These are phyloP conservation scores for Pisolithus sp. DNA, from an alignment of 768 basidiomycete genomes.

Conservation along the genomic window DNA sequence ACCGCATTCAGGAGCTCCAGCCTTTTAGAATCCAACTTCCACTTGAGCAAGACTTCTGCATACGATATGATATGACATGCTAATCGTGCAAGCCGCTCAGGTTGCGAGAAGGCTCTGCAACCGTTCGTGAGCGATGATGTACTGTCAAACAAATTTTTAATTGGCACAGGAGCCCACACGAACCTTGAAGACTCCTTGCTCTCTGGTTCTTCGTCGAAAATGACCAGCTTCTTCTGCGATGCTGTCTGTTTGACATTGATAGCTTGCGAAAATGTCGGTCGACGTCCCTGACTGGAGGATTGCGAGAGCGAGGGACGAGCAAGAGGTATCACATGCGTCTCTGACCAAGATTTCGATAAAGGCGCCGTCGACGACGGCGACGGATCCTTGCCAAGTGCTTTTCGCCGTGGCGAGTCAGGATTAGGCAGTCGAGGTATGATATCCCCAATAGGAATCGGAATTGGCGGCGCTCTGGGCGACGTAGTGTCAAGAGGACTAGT, in stretches of 20 bases:
- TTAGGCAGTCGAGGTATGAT: conserved; percentile 16
- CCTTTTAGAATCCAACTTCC: conserved; percentile 66
- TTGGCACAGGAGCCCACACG: neutral
- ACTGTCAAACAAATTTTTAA: neutral
- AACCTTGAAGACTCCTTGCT: conserved; percentile 11
- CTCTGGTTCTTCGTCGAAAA: conserved; percentile 23
- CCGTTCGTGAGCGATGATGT: neutral
- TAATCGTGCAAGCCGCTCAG: conserved; percentile 35
- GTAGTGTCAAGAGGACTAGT: conserved; percentile 31
- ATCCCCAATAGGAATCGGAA: conserved; percentile 20
- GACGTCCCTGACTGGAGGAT: conserved; percentile 34
- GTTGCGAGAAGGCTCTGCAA: conserved; percentile 9
- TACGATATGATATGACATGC: conserved; percentile 60
- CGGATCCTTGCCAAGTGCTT: conserved; percentile 22
- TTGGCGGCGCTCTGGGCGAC: conserved; percentile 13
- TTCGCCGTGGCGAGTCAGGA: conserved; percentile 24
- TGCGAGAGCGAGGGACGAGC: conserved; percentile 34
- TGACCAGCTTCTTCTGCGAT: conserved; percentile 35
- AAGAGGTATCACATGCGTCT: conserved; percentile 30
- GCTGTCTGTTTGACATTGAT: conserved; percentile 22
- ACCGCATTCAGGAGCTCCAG: conserved; percentile 69
- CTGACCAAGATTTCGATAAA: conserved; percentile 55
- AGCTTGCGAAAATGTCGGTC: conserved; percentile 39
- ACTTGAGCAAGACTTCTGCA: conserved; percentile 68
- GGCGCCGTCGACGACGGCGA: conserved; percentile 20